Percentiles rank a stretch among this genome's conserved stretches.
Evolutionary conservation across 2,329 filamentous ascomycete species (phyloP).

Genomic region (Venturia effusa): DNA sequence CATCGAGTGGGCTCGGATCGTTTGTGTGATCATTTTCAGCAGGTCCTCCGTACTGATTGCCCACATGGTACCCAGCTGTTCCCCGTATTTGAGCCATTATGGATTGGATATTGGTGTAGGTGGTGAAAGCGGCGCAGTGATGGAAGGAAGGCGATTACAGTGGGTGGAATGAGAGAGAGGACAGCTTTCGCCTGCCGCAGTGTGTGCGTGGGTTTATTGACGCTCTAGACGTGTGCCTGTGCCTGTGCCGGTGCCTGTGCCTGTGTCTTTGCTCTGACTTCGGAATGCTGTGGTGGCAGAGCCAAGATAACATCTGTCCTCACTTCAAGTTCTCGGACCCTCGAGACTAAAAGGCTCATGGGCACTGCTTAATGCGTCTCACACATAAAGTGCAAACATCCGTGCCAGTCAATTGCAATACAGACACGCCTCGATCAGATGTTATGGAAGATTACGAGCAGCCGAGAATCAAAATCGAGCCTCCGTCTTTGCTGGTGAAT

Average conservation of each 20-base stretch:
- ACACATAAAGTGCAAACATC: neutral
- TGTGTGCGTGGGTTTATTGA: neutral
- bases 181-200: neutral
- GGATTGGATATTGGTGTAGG: neutral
- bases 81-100: constrained; percentile 49
- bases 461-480: no score
- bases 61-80: constrained; percentile 71
- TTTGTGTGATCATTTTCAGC: constrained; percentile 46
- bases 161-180: neutral
- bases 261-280: neutral
- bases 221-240: neutral
- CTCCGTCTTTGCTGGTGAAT: no score
- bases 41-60: constrained; percentile 58
- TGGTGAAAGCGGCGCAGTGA: neutral
- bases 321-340: neutral
- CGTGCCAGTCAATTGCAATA: neutral
- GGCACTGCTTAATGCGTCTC: constrained; percentile 2
- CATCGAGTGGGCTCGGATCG: constrained; percentile 70
- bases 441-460: neutral
- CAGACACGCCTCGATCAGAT: neutral
- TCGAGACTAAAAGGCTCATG: neutral
- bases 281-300: neutral
- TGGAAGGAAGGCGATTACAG: neutral
- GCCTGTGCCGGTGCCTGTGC: neutral
- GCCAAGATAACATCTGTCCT: constrained; percentile 2